phyloP scores from a whole-genome alignment of 441 rosid species.

The Corymbia citriodora region DNA sequence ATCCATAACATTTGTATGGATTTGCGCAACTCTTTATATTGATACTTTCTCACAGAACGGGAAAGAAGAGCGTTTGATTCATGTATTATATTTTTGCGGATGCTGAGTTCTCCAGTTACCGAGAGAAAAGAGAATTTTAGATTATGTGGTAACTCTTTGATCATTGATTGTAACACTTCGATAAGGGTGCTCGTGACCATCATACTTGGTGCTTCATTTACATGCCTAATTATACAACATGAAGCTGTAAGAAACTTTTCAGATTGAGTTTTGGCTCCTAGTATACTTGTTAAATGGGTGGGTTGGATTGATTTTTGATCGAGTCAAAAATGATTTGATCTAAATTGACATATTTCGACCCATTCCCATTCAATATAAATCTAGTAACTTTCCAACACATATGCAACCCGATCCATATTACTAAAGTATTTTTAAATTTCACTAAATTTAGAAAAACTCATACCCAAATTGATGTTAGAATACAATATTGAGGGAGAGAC shows the following conservation, averaged over 20 bases:
- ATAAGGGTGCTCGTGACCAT: not conserved
- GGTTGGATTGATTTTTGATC: rapidly evolving
- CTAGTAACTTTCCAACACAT: no score
- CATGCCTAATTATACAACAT: not conserved
- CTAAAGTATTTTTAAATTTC: no score
- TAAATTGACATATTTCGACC: not conserved
- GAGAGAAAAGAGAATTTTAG: no score
- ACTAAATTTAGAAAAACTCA: not conserved
- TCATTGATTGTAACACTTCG: not conserved
- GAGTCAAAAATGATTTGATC: rapidly evolving
- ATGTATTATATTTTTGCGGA: no score
- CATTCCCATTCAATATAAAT: no score
- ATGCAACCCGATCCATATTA: rapidly evolving
- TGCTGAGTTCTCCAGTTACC: no score
- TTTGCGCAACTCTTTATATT: no score
- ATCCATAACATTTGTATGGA: no score
- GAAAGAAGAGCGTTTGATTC: no score
- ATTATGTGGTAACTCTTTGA: not conserved
- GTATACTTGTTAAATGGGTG: no score
- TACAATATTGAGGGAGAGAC: not conserved
- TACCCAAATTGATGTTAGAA: no score
- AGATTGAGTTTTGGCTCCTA: not conserved
- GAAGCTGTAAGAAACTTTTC: not conserved
- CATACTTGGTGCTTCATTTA: not conserved
- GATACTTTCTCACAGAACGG: no score